Evolutionary conservation across 441 rosid species (phyloP).

Genomic region (Biscutella laevigata): DNA sequence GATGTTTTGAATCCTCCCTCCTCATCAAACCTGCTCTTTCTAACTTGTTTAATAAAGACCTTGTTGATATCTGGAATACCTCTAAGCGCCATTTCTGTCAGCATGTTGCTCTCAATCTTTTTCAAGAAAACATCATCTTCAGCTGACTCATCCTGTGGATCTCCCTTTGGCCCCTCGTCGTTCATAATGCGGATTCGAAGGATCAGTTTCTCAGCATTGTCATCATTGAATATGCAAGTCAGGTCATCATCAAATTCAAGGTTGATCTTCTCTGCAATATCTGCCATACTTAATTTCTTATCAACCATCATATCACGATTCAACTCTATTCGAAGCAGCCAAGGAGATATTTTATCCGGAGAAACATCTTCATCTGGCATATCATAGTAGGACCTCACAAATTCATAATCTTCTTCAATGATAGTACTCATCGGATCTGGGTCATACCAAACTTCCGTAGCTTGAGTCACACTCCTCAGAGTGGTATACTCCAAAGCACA

Average conservation of each 20-base stretch:
- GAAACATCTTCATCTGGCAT: conserved; percentile 98
- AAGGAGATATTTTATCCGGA: conserved; percentile 90
- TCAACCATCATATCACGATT: conserved; percentile 99
- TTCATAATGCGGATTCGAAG: conserved; percentile 97
- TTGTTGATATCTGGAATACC: conserved; percentile 97
- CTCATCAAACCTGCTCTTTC: conserved; percentile 76
- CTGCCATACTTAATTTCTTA: conserved; percentile 96
- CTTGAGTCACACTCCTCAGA: conserved; percentile 89
- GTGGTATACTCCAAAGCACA: conserved; percentile 98
- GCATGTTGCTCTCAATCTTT: conserved; percentile 97
- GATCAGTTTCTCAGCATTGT: conserved; percentile 85
- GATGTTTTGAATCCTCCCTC: conserved; percentile 67
- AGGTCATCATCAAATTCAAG: conserved; percentile 89
- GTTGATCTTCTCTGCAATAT: conserved; percentile 94
- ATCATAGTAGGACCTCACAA: conserved; percentile 90
- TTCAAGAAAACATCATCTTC: conserved; percentile 98
- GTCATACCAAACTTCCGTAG: conserved; percentile 98
- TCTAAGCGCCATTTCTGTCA: conserved; percentile 97
- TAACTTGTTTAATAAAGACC: conserved; percentile 78
- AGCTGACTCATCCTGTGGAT: conserved; percentile 76
- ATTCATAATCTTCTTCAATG: conserved; percentile 85
- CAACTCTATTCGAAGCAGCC: conserved; percentile 94
- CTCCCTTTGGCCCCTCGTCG: conserved; percentile 93
- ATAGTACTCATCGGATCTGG: conserved; percentile 92
- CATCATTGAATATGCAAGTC: conserved; percentile 96